Evolutionary conservation across 352 stramenopile species (phyloP).

Genomic region (Elongisporangium anandrum): DNA sequence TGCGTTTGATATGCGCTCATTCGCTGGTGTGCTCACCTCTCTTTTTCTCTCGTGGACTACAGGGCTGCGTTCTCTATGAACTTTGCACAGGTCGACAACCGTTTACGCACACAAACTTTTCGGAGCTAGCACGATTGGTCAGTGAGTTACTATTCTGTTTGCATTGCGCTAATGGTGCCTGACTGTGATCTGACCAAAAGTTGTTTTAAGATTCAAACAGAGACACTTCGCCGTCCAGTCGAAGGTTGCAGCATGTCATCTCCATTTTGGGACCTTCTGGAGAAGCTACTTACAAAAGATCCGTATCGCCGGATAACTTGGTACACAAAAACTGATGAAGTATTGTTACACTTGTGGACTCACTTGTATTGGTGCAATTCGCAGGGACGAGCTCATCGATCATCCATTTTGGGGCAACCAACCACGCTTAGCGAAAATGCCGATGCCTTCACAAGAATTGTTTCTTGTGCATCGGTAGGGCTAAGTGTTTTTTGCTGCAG

Average conservation of each 20-base stretch:
- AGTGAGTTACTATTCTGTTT: constrained; percentile 1
- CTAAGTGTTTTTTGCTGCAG: too few species aligned
- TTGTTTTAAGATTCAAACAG: constrained; percentile 50
- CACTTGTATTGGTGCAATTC: neutral
- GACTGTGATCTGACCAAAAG: neutral
- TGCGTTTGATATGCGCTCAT: neutral
- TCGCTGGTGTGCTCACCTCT: neutral
- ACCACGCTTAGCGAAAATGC: constrained; percentile 16
- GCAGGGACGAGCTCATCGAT: constrained; percentile 55
- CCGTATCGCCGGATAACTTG: constrained; percentile 71
- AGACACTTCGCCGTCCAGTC: constrained; percentile 35
- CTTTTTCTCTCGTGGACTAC: neutral
- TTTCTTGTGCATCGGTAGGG: constrained; percentile 35
- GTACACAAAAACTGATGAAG: constrained; percentile 17
- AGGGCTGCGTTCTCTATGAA: constrained; percentile 83
- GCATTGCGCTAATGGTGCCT: neutral
- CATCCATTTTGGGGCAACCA: constrained; percentile 66
- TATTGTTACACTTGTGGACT: neutral
- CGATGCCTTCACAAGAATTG: constrained; percentile 57
- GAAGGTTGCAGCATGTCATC: constrained; percentile 45
- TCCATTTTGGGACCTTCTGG: constrained; percentile 54
- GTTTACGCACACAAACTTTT: constrained; percentile 73
- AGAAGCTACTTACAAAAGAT: constrained; percentile 60
- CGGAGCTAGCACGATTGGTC: constrained; percentile 67
- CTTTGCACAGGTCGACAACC: constrained; percentile 57